Base-by-base conservation (phyloP, 805 yeast genomes). In the Tetrapisispora taiwanensis region DNA sequence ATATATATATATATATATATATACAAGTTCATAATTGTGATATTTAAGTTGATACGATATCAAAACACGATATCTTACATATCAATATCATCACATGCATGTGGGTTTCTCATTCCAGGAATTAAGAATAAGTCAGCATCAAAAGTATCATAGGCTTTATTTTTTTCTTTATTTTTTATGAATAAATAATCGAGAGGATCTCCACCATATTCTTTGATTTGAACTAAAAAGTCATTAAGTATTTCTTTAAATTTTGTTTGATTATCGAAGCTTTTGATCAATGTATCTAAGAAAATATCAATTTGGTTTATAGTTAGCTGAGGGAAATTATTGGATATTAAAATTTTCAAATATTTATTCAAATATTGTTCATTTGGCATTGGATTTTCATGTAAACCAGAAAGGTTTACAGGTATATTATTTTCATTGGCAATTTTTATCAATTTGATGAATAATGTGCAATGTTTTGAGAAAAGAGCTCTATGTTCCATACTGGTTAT, bases 401-500 rank as follows among this genome's bases (percentile, higher is more conserved):
- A 72, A 47, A 90, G 71, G 19, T 95, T 89, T 41, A 74, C 78
- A 10, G 74, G 68, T 43, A 90, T 82, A 47, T 73, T 76, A 48
- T 78, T 72, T 48, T 76, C 79, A 58, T 83, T 83, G 8, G 87
- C 87, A 49, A 88, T 67, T 48, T 79, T 82, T 48, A 90, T 75
- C 67, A 90, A 72, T 59, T 79, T 82, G 36, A 90, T 79, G 54
- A 90, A 73, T 47, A 90, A 72, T 55, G 81, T 82, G 9, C 92
- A 72, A 67, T 90, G 97, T 52, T 78, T 73, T 49, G 81, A 75
- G 70, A 90, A 90, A 2, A 95, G 96, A 15, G 96, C 84, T 67
- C 88, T 87, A 66, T 90, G 97, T 63, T 88, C 97, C 8, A 95
- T 79, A 62, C 90, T 96, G 1, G 97, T 88, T 44, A 90, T 72